Conservation (phyloP, 2,329 filamentous ascomycete genomes). For the Nothopassalora personata region DNA sequence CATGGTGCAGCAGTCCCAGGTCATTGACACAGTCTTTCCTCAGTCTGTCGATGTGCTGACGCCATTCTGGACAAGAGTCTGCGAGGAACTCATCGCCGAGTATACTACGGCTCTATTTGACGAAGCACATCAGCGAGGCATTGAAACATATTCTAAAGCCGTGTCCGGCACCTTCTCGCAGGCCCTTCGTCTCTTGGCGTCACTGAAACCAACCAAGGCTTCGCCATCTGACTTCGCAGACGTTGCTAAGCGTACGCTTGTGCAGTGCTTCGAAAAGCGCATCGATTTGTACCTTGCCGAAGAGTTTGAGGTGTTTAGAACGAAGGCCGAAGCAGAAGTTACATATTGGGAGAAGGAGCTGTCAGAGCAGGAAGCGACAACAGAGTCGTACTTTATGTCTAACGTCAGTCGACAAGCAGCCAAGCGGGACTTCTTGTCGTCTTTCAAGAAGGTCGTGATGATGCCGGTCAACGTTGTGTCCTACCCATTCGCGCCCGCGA, state of each 20-base stretch:
- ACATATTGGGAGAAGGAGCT: constrained; percentile 85
- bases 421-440: constrained; percentile 92
- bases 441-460: constrained; percentile 98
- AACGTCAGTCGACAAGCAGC: constrained; percentile 91
- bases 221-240: constrained; percentile 57
- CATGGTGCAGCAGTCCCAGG: constrained; percentile 72
- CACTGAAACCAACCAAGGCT: constrained; percentile 61
- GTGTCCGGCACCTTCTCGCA: constrained; percentile 86
- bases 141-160: constrained; percentile 74
- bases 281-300: constrained; percentile 90
- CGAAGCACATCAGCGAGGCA: constrained; percentile 71
- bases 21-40: constrained; percentile 80
- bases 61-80: constrained; percentile 73
- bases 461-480: constrained; percentile 86
- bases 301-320: constrained; percentile 80
- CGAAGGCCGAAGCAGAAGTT: constrained; percentile 70
- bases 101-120: constrained; percentile 83
- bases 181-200: constrained; percentile 68
- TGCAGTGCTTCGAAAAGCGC: constrained; percentile 80
- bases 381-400: constrained; percentile 92
- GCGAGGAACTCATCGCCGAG: constrained; percentile 75
- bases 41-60: constrained; percentile 65
- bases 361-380: constrained; percentile 80
- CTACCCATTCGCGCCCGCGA: constrained; percentile 47
- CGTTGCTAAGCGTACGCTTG: constrained; percentile 62